A percentile compares a stretch with the other conserved stretches of the same genome.
Conservation (phyloP, 768 basidiomycete genomes). For the Rhizopogon vesiculosus region DNA sequence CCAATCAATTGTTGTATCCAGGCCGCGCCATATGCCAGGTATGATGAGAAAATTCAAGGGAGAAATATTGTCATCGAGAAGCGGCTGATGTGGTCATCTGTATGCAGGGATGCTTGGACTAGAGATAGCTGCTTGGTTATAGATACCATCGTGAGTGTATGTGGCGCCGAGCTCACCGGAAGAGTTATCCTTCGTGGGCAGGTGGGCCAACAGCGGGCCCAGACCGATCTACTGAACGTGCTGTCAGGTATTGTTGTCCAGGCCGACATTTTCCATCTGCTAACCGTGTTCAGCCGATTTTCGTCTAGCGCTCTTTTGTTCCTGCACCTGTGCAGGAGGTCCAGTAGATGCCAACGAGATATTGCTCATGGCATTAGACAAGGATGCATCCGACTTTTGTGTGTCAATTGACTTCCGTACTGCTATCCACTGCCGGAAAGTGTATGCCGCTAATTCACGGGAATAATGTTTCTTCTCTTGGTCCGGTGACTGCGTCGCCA, state of each 20-base stretch:
- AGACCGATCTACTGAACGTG: neutral
- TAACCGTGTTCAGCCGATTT: neutral
- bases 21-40: neutral
- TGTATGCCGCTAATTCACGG: slow-evolving; percentile 16
- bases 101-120: neutral
- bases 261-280: neutral
- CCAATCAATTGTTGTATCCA: neutral
- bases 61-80: no score
- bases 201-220: neutral
- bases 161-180: neutral
- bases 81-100: neutral
- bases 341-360: neutral
- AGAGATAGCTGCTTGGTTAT: neutral
- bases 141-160: neutral
- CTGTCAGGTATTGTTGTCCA: neutral
- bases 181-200: neutral
- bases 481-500: slow-evolving; percentile 4
- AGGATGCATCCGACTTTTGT: neutral
- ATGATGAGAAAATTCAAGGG: neutral
- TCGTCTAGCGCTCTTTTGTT: neutral
- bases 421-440: slow-evolving; percentile 15
- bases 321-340: neutral
- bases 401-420: slow-evolving; percentile 8
- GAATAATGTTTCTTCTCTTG: slow-evolving; percentile 9
- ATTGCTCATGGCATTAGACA: neutral